A percentile compares a stretch with the other conserved stretches of the same genome.
Evolutionary conservation across 768 basidiomycete genomes (phyloP).

Genomic region (Pleurotus tuber-regium): DNA sequence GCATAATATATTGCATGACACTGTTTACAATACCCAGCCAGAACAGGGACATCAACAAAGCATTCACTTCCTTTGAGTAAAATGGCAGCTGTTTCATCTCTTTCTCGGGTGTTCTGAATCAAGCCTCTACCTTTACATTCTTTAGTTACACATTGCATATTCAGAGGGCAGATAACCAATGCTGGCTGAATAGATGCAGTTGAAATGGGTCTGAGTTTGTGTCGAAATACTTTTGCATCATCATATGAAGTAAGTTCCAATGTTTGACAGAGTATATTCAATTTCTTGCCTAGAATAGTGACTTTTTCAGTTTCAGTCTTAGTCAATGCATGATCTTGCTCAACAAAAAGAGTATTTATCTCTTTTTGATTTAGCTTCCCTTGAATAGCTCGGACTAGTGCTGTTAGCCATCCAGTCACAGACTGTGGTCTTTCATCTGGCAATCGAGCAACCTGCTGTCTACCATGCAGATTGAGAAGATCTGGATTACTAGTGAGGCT

Average conservation of each 20-base stretch:
- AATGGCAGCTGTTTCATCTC: slow-evolving; percentile 15
- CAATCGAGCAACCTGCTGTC: too few relatives aligned
- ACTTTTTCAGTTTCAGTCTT: too few relatives aligned
- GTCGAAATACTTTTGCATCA: neutral
- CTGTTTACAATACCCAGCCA: slow-evolving; percentile 14
- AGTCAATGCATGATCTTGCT: too few relatives aligned
- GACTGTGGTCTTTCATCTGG: too few relatives aligned
- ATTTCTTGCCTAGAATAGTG: neutral
- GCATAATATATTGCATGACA: slow-evolving; percentile 17
- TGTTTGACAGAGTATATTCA: neutral
- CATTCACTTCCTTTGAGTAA: slow-evolving; percentile 12
- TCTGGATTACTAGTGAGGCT: too few relatives aligned
- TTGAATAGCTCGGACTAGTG: too few relatives aligned
- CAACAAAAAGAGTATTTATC: too few relatives aligned
- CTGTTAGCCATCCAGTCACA: too few relatives aligned
- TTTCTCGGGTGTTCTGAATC: neutral
- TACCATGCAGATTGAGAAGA: too few relatives aligned
- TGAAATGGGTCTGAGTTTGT: neutral
- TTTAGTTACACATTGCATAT: slow-evolving; percentile 4
- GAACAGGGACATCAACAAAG: slow-evolving; percentile 12
- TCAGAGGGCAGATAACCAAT: neutral
- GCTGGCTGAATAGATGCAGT: neutral
- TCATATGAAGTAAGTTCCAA: neutral
- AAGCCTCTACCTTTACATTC: slow-evolving; percentile 1
- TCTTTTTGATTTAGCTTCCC: too few relatives aligned